Evolutionary conservation across 495 filamentous ascomycete species (phyloP).

Genomic region (Astrocystis sublimbata): DNA sequence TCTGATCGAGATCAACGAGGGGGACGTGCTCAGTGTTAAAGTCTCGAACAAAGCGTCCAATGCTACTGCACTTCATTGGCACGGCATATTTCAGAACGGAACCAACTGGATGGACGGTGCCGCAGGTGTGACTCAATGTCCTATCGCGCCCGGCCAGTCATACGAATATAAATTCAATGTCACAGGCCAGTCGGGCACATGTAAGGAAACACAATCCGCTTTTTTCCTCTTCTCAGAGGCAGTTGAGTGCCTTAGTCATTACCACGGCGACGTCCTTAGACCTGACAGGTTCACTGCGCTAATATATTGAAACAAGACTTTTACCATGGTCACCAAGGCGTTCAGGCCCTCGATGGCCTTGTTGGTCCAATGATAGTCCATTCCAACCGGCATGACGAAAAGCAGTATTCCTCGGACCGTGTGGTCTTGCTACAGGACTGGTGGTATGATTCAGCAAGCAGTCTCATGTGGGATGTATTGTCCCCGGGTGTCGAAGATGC

Average conservation of each 20-base stretch:
- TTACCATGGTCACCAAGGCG: conserved; percentile 45
- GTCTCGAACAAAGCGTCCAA: conserved; percentile 47
- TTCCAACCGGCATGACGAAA: conserved; percentile 42
- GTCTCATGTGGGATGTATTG: conserved; percentile 50
- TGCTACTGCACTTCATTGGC: conserved; percentile 61
- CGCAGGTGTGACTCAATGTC: conserved; percentile 65
- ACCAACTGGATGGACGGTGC: conserved; percentile 66
- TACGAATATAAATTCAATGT: conserved; percentile 49
- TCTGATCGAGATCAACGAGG: conserved; percentile 50
- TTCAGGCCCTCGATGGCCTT: conserved; percentile 52
- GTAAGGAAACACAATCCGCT: conserved; percentile 24
- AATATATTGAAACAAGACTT: conserved; percentile 33
- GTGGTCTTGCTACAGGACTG: conserved; percentile 60
- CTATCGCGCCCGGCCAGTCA: conserved; percentile 57
- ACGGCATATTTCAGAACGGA: conserved; percentile 64
- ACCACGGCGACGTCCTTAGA: no score
- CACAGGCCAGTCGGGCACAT: conserved; percentile 48
- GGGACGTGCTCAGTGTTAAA: conserved; percentile 48
- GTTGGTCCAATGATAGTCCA: conserved; percentile 60
- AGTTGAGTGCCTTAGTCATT: neutral
- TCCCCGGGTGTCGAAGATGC: conserved; percentile 56
- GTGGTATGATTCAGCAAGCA: conserved; percentile 56
- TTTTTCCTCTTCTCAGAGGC: neutral
- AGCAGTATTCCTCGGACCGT: conserved; percentile 51
- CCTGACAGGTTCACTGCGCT: conserved; percentile 22